Evolutionary conservation across 2,329 filamentous ascomycete species (phyloP).

Genomic region (Aspergillus sp.): DNA sequence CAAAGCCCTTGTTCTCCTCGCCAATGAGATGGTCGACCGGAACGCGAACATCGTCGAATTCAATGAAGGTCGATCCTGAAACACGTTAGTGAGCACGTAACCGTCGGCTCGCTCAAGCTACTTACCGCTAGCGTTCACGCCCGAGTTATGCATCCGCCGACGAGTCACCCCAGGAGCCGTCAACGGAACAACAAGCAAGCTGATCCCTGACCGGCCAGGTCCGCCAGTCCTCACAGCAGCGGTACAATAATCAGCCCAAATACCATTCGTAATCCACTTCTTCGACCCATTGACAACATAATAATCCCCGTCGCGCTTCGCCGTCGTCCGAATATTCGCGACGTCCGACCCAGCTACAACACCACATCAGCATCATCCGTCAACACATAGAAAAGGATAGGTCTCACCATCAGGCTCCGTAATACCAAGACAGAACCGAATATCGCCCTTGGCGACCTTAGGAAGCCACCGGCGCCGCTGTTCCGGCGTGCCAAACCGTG

Average conservation of each 20-base stretch:
- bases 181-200: conserved; percentile 65
- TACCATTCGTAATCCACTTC: conserved; percentile 66
- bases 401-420: conserved; percentile 60
- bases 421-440: conserved; percentile 63
- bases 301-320: conserved; percentile 48
- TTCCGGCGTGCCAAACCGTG: conserved; percentile 60
- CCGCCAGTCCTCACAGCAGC: conserved; percentile 61
- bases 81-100: not conserved
- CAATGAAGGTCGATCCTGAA: conserved; percentile 58
- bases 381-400: not conserved
- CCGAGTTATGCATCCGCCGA: conserved; percentile 58
- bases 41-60: conserved; percentile 71
- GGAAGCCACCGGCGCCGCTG: conserved; percentile 62
- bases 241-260: conserved; percentile 61
- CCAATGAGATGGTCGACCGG: conserved; percentile 69
- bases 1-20: conserved; percentile 67
- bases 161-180: conserved; percentile 59
- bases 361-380: conserved; percentile 9
- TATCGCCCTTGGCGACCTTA: conserved; percentile 57
- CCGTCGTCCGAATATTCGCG: conserved; percentile 62
- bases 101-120: not conserved
- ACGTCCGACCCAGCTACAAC: conserved; percentile 60
- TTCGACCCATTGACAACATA: conserved; percentile 68
- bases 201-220: conserved; percentile 59
- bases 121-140: conserved; percentile 63